Evolutionary conservation across 2,329 filamentous ascomycete species (phyloP).

Genomic region (Talaromyces sp.): DNA sequence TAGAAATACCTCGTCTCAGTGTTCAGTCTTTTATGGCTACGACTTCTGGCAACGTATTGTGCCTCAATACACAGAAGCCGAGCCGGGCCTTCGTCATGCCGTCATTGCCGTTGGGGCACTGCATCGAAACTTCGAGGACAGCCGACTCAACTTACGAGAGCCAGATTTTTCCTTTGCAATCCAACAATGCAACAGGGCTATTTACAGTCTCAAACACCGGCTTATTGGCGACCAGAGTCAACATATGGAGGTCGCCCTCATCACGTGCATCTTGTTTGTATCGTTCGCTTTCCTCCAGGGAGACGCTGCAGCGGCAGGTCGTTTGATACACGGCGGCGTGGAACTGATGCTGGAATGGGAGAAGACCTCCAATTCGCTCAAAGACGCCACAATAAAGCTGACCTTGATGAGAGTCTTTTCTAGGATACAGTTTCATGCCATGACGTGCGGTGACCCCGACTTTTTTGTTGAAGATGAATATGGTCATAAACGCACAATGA

Average conservation of each 20-base stretch:
- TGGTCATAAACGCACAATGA: background rate
- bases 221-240: constrained; percentile 9
- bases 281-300: constrained; percentile 21
- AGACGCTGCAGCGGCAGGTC: constrained; percentile 13
- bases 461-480: background rate
- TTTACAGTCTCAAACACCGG: constrained; percentile 14
- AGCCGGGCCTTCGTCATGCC: constrained; percentile 10
- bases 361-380: background rate
- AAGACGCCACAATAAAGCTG: background rate
- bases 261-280: constrained; percentile 19
- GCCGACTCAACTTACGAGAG: background rate
- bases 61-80: constrained; percentile 2
- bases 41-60: constrained; percentile 12
- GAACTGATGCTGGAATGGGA: constrained; percentile 16
- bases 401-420: constrained; percentile 16
- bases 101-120: constrained; percentile 14
- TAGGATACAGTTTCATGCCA: constrained; percentile 16
- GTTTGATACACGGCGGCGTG: constrained; percentile 18
- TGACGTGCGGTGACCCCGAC: background rate
- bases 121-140: constrained; percentile 17
- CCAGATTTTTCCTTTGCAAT: constrained; percentile 14
- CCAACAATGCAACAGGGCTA: constrained; percentile 18
- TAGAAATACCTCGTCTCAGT: constrained; percentile 6
- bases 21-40: background rate
- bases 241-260: constrained; percentile 20